Evolutionary conservation across 345 rosid species (phyloP).

Genomic region (Melaleuca quinquenervia): DNA sequence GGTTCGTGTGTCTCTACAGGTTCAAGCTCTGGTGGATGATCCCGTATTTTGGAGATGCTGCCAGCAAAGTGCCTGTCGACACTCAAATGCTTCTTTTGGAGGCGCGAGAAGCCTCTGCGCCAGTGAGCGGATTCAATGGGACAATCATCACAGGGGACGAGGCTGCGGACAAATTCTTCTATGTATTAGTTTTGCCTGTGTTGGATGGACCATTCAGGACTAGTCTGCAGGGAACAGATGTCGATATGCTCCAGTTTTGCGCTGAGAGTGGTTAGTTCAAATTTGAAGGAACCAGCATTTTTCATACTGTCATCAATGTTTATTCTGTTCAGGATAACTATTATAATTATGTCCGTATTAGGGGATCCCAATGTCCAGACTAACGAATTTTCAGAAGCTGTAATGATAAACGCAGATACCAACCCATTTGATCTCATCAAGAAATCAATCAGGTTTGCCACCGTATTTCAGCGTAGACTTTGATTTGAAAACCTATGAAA

Average conservation of each 20-base stretch:
- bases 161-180: neutral
- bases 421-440: constrained; percentile 52
- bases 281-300: neutral
- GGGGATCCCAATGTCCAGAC: constrained; percentile 41
- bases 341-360: neutral
- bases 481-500: neutral
- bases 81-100: constrained; percentile 52
- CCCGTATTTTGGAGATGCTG: constrained; percentile 40
- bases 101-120: constrained; percentile 27
- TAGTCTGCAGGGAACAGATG: constrained; percentile 42
- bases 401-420: constrained; percentile 42
- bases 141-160: neutral
- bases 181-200: constrained; percentile 41
- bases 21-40: constrained; percentile 69
- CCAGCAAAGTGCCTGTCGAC: constrained; percentile 39
- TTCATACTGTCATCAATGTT: neutral
- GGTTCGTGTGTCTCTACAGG: constrained; percentile 44
- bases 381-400: constrained; percentile 24
- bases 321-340: neutral
- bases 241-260: constrained; percentile 47
- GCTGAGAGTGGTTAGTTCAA: constrained; percentile 34
- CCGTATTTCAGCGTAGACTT: neutral
- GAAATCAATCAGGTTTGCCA: constrained; percentile 34
- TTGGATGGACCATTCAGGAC: constrained; percentile 46
- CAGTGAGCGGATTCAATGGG: neutral